phyloP scores from a whole-genome alignment of 176 grass and related monocot genomes.

The Neostapfia colusana region DNA sequence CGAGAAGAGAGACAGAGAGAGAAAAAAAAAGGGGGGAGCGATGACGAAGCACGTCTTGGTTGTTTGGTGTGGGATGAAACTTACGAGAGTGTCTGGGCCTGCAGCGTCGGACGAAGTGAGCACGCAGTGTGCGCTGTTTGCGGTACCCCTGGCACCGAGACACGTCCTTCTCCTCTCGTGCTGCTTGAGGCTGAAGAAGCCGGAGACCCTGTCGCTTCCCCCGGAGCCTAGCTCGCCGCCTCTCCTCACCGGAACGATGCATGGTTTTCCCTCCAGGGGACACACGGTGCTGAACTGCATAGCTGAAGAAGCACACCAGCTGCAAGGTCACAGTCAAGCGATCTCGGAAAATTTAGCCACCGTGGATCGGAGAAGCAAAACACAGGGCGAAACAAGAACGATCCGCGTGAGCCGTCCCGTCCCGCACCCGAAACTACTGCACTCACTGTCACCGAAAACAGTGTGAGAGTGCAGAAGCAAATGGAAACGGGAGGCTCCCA shows the following conservation, averaged over 20 bases:
- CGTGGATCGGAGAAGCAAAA: not conserved
- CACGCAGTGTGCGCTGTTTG: conserved; percentile 37
- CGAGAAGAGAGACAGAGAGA: not conserved
- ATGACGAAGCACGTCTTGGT: not conserved
- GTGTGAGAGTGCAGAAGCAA: not conserved
- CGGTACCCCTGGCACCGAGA: conserved; percentile 28
- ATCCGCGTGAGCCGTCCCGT: not conserved
- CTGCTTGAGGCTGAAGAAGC: conserved; percentile 44
- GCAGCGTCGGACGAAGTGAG: conserved; percentile 61
- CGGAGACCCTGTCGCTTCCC: conserved; percentile 14
- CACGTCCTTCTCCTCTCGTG: conserved; percentile 12
- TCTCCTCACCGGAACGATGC: conserved; percentile 45
- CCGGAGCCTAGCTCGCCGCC: not conserved
- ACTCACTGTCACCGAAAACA: too few species aligned
- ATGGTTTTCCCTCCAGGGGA: conserved; percentile 58
- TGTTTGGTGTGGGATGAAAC: not conserved
- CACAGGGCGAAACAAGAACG: too few species aligned
- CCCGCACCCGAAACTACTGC: too few species aligned
- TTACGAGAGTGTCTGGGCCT: conserved; percentile 50
- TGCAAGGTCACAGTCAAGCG: not conserved
- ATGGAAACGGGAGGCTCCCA: conserved; percentile 18
- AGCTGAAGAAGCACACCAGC: conserved; percentile 36
- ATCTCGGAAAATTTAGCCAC: not conserved
- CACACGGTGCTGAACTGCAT: conserved; percentile 68
- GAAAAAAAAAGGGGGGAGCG: not conserved